phyloP scores from a whole-genome alignment of 1,284 basidiomycete species.

The Ceratobasidium sp. region DNA sequence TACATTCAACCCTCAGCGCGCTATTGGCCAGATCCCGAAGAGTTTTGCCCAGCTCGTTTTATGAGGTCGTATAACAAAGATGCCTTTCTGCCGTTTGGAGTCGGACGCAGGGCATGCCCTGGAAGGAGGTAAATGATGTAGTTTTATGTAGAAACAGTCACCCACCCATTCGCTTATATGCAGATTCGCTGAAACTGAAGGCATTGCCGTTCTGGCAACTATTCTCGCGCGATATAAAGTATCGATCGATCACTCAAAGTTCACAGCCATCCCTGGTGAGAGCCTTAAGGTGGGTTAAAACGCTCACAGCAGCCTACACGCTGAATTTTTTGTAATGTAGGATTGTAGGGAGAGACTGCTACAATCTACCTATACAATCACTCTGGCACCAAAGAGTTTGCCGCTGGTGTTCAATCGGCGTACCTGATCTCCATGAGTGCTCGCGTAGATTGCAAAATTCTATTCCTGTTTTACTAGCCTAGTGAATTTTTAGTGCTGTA shows the following conservation, averaged over 20 bases:
- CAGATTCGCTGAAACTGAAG: slow-evolving; percentile 40
- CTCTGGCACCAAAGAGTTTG: not conserved
- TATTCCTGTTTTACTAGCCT: no score
- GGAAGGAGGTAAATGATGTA: slow-evolving; percentile 27
- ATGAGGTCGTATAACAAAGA: slow-evolving; percentile 34
- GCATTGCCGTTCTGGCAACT: slow-evolving; percentile 27
- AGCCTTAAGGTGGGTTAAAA: not conserved
- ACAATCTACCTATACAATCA: not conserved
- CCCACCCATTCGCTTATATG: not conserved
- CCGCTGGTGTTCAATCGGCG: not conserved
- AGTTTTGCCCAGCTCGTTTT: slow-evolving; percentile 33
- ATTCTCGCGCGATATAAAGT: slow-evolving; percentile 32
- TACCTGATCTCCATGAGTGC: no score
- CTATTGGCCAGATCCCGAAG: slow-evolving; percentile 39
- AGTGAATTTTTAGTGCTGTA: no score
- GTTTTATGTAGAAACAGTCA: no score
- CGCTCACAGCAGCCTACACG: no score
- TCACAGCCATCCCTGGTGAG: slow-evolving; percentile 36
- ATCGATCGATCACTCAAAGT: slow-evolving; percentile 19
- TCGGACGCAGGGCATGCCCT: slow-evolving; percentile 36
- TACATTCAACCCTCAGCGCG: slow-evolving; percentile 4
- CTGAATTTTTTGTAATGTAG: not conserved
- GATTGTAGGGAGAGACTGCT: not conserved
- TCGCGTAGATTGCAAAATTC: no score
- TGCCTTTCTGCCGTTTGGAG: slow-evolving; percentile 34